A percentile compares a stretch with the other conserved stretches of the same genome.
Conservation (phyloP, 1,139 yeast species). For the Kazachstania sp. region DNA sequence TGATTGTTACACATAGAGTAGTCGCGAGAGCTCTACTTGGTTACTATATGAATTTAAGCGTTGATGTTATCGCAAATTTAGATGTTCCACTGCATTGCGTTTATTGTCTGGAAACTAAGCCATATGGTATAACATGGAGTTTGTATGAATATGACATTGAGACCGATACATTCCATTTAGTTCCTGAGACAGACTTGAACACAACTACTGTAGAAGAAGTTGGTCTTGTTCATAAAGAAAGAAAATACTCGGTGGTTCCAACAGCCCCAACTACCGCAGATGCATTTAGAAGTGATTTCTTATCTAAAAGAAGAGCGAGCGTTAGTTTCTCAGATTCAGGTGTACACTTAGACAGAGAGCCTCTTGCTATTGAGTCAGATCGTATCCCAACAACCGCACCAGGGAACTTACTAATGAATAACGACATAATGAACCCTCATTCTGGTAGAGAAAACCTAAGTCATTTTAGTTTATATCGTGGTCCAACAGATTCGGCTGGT, state of each 20-base stretch:
- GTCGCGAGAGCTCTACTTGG: slow-evolving; percentile 82
- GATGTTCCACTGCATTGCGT: slow-evolving; percentile 91
- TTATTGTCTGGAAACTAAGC: slow-evolving; percentile 82
- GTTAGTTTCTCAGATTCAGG: slow-evolving; percentile 11
- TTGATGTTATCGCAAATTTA: slow-evolving; percentile 76
- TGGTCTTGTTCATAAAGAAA: slow-evolving; percentile 55
- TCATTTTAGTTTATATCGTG: neutral
- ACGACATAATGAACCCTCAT: neutral
- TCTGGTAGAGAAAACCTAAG: neutral
- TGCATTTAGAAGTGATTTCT: slow-evolving; percentile 16
- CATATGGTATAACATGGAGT: slow-evolving; percentile 91
- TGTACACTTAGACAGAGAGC: slow-evolving; percentile 1
- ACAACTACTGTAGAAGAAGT: slow-evolving; percentile 48
- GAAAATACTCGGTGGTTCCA: slow-evolving; percentile 65
- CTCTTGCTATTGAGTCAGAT: neutral
- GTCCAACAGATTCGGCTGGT: neutral
- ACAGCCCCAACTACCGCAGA: slow-evolving; percentile 46
- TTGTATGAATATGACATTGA: slow-evolving; percentile 78
- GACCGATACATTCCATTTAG: slow-evolving; percentile 68
- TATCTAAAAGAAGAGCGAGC: slow-evolving; percentile 13
- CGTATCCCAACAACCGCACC: neutral
- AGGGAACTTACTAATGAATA: neutral
- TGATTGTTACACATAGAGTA: slow-evolving; percentile 82
- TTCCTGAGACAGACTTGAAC: slow-evolving; percentile 55
- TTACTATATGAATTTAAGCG: slow-evolving; percentile 76